Conservation (phyloP, 495 filamentous ascomycete species). For the Penicillium cosmopolitanum region DNA sequence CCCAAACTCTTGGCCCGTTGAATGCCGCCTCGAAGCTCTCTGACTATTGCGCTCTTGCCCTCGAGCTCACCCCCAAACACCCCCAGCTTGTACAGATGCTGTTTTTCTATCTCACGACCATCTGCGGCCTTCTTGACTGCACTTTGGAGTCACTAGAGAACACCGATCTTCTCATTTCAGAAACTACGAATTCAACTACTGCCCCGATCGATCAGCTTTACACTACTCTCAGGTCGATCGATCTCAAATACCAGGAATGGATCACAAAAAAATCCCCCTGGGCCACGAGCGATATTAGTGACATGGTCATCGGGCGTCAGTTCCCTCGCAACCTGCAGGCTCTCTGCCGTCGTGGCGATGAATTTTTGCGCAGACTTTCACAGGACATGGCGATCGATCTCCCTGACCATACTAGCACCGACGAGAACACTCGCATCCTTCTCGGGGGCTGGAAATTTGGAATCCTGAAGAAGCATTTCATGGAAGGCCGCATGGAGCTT, state of each 20-base stretch:
- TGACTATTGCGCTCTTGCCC: conserved; percentile 30
- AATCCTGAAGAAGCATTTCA: conserved; percentile 69
- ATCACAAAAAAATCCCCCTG: conserved; percentile 46
- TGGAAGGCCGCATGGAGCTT: conserved; percentile 86
- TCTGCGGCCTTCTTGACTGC: neutral
- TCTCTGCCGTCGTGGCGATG: conserved; percentile 25
- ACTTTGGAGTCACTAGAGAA: neutral
- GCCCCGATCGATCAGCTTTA: conserved; percentile 29
- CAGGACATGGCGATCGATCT: conserved; percentile 45
- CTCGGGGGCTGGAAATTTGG: conserved; percentile 70
- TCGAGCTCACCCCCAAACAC: conserved; percentile 29
- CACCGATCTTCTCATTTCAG: neutral
- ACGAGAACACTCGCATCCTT: conserved; percentile 48
- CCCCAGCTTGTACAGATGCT: conserved; percentile 21
- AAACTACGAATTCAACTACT: conserved; percentile 8
- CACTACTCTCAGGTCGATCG: conserved; percentile 31
- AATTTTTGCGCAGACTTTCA: conserved; percentile 37
- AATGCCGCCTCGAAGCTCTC: conserved; percentile 26
- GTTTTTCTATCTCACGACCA: neutral
- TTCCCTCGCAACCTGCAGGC: conserved; percentile 32
- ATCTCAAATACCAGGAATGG: conserved; percentile 39
- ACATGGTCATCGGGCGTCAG: conserved; percentile 28
- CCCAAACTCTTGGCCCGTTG: conserved; percentile 31
- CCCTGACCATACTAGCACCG: conserved; percentile 29
- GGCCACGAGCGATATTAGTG: conserved; percentile 42